Evolutionary conservation across 108 stramenopile genomes (phyloP).

Genomic region (Aurantiochytrium sp.): DNA sequence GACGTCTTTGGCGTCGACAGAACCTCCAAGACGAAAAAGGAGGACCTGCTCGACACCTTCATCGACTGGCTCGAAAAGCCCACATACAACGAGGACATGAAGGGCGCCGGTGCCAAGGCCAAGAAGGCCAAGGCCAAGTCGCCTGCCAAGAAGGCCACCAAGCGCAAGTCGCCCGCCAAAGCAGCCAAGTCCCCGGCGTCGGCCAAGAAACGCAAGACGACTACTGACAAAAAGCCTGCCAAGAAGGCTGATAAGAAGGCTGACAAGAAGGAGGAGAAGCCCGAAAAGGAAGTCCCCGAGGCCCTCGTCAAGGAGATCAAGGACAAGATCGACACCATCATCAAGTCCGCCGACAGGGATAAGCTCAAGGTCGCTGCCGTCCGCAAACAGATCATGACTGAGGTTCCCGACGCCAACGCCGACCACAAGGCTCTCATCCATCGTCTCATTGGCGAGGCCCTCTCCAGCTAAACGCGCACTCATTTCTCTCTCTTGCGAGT

Average conservation of each 20-base stretch:
- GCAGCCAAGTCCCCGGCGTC: neutral
- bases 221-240: neutral
- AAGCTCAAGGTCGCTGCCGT: neutral
- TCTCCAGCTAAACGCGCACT: neutral
- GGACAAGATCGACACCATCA: neutral
- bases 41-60: neutral
- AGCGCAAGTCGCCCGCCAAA: neutral
- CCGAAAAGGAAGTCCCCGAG: neutral
- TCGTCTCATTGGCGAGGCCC: neutral
- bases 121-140: neutral
- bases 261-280: neutral
- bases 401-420: neutral
- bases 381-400: neutral
- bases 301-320: neutral
- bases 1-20: neutral
- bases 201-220: neutral
- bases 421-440: neutral
- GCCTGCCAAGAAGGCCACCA: neutral
- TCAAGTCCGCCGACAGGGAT: neutral
- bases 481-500: too few species aligned
- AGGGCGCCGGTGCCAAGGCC: neutral
- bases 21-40: neutral
- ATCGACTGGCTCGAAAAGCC: constrained; percentile 15
- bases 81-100: neutral
- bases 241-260: too few species aligned